A percentile compares a stretch with the other conserved stretches of the same genome.
These are phyloP conservation scores for Fragilariopsis cylindrus DNA, from an alignment of 108 stramenopile genomes.

Conservation along the genomic window DNA sequence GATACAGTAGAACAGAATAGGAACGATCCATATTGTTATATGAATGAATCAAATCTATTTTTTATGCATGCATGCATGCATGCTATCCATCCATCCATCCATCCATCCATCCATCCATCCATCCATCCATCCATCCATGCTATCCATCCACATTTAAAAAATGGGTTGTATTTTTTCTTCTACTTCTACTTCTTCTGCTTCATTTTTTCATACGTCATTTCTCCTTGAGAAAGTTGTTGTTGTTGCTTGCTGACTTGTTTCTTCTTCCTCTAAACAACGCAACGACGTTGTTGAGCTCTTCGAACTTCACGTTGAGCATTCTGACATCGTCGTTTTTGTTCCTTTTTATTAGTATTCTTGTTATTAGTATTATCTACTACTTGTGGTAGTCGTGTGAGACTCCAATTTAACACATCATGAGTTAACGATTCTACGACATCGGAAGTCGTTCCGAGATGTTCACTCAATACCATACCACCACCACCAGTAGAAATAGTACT, in stretches of 20 bases:
- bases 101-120: no score
- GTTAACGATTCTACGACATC: constrained; percentile 5
- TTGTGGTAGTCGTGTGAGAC: background rate
- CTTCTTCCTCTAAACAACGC: background rate
- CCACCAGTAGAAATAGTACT: background rate
- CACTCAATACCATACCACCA: constrained; percentile 1
- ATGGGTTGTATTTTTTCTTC: no score
- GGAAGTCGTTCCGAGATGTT: constrained; percentile 14
- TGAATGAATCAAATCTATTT: no score
- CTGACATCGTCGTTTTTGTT: background rate
- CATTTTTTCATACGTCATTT: no score
- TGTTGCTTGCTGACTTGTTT: background rate
- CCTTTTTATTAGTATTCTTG: background rate
- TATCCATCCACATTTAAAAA: no score
- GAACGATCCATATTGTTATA: no score
- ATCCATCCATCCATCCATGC: no score
- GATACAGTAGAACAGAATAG: no score
- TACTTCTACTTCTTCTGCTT: no score
- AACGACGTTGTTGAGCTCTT: background rate
- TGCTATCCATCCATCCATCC: no score
- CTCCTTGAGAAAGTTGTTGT: background rate
- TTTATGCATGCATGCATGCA: no score
- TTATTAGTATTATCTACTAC: background rate
- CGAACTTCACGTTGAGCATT: background rate
- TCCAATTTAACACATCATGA: constrained; percentile 9